Evolutionary conservation across 2,329 filamentous ascomycete genomes (phyloP), one percentile per base, ranked within the genome.

Genomic region (Oidium heveae): DNA sequence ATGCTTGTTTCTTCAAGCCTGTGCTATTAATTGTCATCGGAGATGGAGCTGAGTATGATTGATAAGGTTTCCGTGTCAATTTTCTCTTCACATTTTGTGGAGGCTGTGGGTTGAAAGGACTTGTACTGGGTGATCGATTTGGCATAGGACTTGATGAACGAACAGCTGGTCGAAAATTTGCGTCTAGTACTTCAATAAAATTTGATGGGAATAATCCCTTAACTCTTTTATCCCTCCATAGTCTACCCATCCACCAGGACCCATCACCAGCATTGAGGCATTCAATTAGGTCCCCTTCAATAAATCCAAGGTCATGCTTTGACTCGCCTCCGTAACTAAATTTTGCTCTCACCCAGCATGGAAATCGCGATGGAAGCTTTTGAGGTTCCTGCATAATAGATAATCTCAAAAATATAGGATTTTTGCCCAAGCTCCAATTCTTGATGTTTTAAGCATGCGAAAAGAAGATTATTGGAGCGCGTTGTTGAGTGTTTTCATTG

Each of bases 211-310:
- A 98, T 20, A 91, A 73, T 54, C 91, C 91, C 63, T 95, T 82
- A 63, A 89, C 87, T 64, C 88, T 80, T 67, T 84, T 82, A 69
- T 98, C 91, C 61, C 91, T 79, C 65, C 82, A 85, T 65, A 98
- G 70, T 59, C 89, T 79, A 51, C 91, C 91, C 69, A 88, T 94
- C 91, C 91, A 98, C 91, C 91, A 98, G 50, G 86, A 88, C 54
- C 91, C 91, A 69, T 98, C 91, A 59, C 91, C 91, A 20, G 91
- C 91, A 67, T 98, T 98, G 54, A 98, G 74, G 65, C 89, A 95
- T 76, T 98, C 91, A 66, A 98, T 98, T 60, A 98, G 70, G 68
- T 98, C 91, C 59, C 91, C 91, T 68, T 98, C 91, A 61, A 98
- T 84, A 68, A 98, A 98, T 16, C 91, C 91, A 56, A 98, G 75